A percentile compares a stretch with the other conserved stretches of the same genome.
Conservation (phyloP, 169 alveolate genomes). For the Plasmodium reichenowi region DNA sequence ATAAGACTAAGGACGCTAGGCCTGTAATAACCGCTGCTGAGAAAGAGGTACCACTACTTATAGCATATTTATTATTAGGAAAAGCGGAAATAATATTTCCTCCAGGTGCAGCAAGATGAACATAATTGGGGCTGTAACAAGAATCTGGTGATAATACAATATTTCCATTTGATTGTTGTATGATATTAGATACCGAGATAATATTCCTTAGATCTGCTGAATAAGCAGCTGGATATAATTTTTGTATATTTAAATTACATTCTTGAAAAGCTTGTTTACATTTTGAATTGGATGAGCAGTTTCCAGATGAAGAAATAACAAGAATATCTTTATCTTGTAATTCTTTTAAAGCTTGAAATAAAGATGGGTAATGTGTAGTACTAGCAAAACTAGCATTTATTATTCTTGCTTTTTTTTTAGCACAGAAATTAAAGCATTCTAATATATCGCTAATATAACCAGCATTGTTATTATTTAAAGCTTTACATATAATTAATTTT, state of each 20-base stretch:
- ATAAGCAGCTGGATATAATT: constrained; percentile 54
- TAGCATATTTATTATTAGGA: constrained; percentile 35
- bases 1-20: constrained; percentile 9
- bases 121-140: constrained; percentile 29
- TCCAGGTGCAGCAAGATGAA: constrained; percentile 67
- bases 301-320: constrained; percentile 40
- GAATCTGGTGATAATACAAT: constrained; percentile 25
- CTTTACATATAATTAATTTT: constrained; percentile 76
- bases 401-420: constrained; percentile 48
- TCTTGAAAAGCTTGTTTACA: constrained; percentile 14
- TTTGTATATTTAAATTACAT: constrained; percentile 12
- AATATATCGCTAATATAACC: constrained; percentile 79
- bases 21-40: constrained; percentile 57
- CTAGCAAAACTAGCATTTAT: constrained; percentile 77
- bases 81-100: constrained; percentile 26
- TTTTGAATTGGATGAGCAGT: not conserved
- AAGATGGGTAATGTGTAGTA: constrained; percentile 20
- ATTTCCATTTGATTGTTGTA: constrained; percentile 17
- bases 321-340: constrained; percentile 22
- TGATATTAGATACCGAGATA: constrained; percentile 18
- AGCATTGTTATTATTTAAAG: constrained; percentile 78
- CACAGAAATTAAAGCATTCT: constrained; percentile 76
- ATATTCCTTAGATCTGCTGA: constrained; percentile 10
- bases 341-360: constrained; percentile 22
- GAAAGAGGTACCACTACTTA: constrained; percentile 50